Base-by-base conservation (phyloP, 768 basidiomycete genomes). In the Cystofilobasidium bisporidii region DNA sequence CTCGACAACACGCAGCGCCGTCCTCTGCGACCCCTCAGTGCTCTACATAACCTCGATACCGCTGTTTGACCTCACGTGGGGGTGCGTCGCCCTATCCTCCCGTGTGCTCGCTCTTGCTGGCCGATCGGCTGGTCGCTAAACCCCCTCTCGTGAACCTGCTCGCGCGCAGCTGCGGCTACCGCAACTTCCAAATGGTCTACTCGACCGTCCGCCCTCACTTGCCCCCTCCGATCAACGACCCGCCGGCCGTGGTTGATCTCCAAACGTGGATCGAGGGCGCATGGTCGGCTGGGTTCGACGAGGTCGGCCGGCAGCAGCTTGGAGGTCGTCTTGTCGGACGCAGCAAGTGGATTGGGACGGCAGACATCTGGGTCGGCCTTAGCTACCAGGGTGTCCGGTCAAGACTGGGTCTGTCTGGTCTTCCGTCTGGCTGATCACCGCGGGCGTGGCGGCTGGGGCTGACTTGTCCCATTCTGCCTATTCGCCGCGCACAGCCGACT, bases 191-290 rank as follows among this genome's bases (percentile, higher is more conserved):
- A 56, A 68, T 68, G 67, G 33, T 40, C 28, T 47, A 43, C 43
- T 68, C 67, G 30, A 38, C 43, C 15, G 8, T 18, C 53, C 53
- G 5, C 2, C 10, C n/a, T 20, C 3, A 11, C 40, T 41, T 43
- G 11, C 30, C 60, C 8, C 40, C 60, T 12, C 18, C 36, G 40
- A 24, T 28, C 24, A 20, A 11, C 11, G 60, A 24, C 2, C 45
- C 60, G 22, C 40, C 40, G 8, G 20, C 40, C 18, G 40, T 56
- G 8, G 48, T 33, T 32, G 43, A 41, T 30, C 33, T 68, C 26
- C 67, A 68, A 41, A 33, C 50, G 9, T 68, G 67, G 67, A 68
- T 68, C 15, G 67, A 68, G 45, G 55, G 41, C 6, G 67, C 67
- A 1, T 68, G 67, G 67, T 12, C n/a, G 36, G 61, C 30, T 15